Evolutionary conservation across 495 filamentous ascomycete genomes (phyloP).

Genomic region (Aspergillus carlsbadensis): DNA sequence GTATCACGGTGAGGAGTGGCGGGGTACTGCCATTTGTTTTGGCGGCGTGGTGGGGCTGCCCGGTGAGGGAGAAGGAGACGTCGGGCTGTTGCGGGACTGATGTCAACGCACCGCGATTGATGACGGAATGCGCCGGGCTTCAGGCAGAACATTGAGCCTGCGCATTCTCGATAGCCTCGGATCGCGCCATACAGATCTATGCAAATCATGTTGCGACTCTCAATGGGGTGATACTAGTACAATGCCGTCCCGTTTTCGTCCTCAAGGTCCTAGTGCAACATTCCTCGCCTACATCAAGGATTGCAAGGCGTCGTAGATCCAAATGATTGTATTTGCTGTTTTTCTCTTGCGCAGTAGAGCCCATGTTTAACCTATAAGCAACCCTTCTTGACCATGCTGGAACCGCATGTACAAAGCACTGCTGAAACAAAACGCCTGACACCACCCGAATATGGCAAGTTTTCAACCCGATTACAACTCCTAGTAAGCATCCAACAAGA

Average conservation of each 20-base stretch:
- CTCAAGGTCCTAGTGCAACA: neutral
- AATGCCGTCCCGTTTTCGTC: conserved; percentile 4
- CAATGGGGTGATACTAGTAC: neutral
- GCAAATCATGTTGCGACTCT: neutral
- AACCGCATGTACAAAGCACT: neutral
- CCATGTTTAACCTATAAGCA: neutral
- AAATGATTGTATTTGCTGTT: neutral
- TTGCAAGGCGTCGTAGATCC: neutral
- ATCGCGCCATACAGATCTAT: conserved; percentile 14
- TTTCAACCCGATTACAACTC: conserved; percentile 16
- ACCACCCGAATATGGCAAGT: conserved; percentile 11
- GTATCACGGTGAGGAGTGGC: conserved; percentile 27
- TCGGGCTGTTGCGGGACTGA: conserved; percentile 53
- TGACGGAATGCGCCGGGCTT: conserved; percentile 38
- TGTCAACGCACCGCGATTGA: conserved; percentile 35
- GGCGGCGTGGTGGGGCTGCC: conserved; percentile 30
- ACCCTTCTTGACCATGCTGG: neutral
- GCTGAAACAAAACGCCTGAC: conserved; percentile 13
- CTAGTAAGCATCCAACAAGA: conserved; percentile 15
- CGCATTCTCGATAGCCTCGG: conserved; percentile 39
- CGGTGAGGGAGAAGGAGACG: conserved; percentile 30
- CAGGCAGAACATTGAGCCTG: conserved; percentile 16
- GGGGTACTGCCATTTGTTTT: conserved; percentile 24
- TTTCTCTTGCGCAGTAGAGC: neutral
- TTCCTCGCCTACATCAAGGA: neutral